Percentiles rank a stretch among this genome's conserved stretches.
Evolutionary conservation across 2,329 filamentous ascomycete genomes (phyloP).

Genomic region (Ceratocystis harringtonii): DNA sequence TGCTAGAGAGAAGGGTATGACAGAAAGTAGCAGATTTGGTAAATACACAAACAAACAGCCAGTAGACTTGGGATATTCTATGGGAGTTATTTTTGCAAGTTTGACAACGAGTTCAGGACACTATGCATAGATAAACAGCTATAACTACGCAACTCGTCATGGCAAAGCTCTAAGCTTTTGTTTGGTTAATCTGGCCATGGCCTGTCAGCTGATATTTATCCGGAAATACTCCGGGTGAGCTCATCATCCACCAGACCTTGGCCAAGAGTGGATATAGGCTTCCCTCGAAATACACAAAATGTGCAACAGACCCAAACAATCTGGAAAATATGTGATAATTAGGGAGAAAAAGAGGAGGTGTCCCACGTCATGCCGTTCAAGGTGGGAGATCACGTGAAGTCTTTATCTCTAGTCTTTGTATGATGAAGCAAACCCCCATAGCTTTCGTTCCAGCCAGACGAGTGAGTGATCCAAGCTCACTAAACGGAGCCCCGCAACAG

Average conservation of each 20-base stretch:
- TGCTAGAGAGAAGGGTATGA: neutral
- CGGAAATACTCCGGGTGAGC: neutral
- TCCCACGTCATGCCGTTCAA: neutral
- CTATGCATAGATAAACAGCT: neutral
- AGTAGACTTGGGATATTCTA: neutral
- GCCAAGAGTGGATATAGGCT: neutral
- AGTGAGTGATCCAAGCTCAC: neutral
- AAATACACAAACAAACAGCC: neutral
- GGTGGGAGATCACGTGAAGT: neutral
- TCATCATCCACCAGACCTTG: neutral
- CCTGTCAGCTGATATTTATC: neutral
- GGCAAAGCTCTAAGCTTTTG: neutral
- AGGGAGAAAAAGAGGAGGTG: neutral
- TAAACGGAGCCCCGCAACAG: constrained; percentile 1
- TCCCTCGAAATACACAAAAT: too few relatives aligned
- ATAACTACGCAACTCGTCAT: neutral
- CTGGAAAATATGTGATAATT: neutral
- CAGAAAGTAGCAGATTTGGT: neutral
- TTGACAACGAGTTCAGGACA: neutral
- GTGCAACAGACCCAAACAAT: too few relatives aligned
- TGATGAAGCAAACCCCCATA: neutral
- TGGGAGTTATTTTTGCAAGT: neutral
- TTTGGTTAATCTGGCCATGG: neutral
- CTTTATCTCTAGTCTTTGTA: neutral
- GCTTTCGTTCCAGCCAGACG: neutral